Evolutionary conservation across 2,329 filamentous ascomycete genomes (phyloP).

Genomic region (Talaromyces sp.): DNA sequence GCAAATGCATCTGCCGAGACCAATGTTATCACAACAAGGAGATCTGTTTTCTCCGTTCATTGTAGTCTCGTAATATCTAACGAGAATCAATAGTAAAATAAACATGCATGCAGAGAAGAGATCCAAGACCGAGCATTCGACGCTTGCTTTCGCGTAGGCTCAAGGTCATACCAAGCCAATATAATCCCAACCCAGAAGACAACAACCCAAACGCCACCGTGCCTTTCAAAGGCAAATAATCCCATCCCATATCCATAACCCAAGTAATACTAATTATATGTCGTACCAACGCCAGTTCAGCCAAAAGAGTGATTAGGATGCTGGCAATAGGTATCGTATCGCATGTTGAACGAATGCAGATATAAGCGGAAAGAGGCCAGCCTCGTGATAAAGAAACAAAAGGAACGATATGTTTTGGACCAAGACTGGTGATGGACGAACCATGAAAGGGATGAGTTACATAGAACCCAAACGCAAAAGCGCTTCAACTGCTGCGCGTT

Average conservation of each 20-base stretch:
- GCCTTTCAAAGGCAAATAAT: constrained; percentile 17
- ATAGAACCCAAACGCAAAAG: constrained; percentile 46
- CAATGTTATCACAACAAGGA: neutral
- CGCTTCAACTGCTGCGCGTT: constrained; percentile 46
- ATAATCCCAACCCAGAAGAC: constrained; percentile 8
- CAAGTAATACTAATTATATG: neutral
- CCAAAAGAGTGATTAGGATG: constrained; percentile 8
- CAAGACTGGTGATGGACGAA: constrained; percentile 11
- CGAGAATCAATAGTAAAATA: constrained; percentile 3
- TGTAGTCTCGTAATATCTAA: neutral
- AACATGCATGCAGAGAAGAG: constrained; percentile 4
- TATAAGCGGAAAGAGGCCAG: constrained; percentile 14
- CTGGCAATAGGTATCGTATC: neutral
- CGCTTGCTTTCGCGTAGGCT: constrained; percentile 17
- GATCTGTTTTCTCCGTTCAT: neutral
- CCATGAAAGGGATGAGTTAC: constrained; percentile 28
- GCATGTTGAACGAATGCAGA: constrained; percentile 14
- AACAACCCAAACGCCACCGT: constrained; percentile 14
- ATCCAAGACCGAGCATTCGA: constrained; percentile 17
- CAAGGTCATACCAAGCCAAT: constrained; percentile 15
- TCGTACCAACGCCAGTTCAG: neutral
- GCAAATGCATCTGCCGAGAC: neutral
- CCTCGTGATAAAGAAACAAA: constrained; percentile 9
- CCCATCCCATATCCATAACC: constrained; percentile 7
- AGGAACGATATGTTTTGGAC: constrained; percentile 5